Evolutionary conservation across 768 basidiomycete species (phyloP).

Genomic region (Rhodotorula graminis): DNA sequence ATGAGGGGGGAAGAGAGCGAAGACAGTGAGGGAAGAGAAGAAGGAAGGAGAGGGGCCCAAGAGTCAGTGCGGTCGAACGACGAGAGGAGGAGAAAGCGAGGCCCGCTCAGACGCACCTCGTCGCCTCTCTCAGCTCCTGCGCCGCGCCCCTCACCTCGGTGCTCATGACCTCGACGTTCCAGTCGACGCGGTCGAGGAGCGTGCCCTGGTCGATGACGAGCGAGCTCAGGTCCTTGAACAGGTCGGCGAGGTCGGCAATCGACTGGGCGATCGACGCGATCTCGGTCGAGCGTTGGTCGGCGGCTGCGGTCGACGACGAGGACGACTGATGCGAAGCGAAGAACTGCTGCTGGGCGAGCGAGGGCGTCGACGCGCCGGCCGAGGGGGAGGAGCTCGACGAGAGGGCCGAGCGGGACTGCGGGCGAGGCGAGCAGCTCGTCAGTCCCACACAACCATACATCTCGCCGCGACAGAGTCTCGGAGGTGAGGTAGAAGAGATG

Average conservation of each 20-base stretch:
- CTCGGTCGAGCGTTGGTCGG: constrained; percentile 61
- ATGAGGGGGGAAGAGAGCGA: too few relatives aligned
- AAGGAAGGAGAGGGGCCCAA: not conserved
- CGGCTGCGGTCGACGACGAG: constrained; percentile 48
- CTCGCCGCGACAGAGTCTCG: too few relatives aligned
- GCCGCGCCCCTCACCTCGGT: constrained; percentile 76
- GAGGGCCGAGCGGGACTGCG: constrained; percentile 30
- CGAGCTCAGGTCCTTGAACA: constrained; percentile 89
- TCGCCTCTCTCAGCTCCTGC: constrained; percentile 74
- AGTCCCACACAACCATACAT: too few relatives aligned
- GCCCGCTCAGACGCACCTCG: constrained; percentile 55
- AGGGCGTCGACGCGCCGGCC: not conserved
- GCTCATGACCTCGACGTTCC: constrained; percentile 90
- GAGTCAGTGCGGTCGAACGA: too few relatives aligned
- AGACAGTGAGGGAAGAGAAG: not conserved
- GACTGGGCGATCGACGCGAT: constrained; percentile 84
- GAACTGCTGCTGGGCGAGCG: constrained; percentile 21
- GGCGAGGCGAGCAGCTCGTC: not conserved
- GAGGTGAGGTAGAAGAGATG: not conserved
- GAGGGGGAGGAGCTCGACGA: constrained; percentile 10
- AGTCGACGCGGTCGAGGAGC: constrained; percentile 90
- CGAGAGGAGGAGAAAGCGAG: not conserved
- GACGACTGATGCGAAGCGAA: constrained; percentile 36
- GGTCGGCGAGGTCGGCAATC: constrained; percentile 82
- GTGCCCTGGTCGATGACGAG: constrained; percentile 98